Conservation (phyloP, 2,329 filamentous ascomycete species). For the Aspergillus novofumigatus region DNA sequence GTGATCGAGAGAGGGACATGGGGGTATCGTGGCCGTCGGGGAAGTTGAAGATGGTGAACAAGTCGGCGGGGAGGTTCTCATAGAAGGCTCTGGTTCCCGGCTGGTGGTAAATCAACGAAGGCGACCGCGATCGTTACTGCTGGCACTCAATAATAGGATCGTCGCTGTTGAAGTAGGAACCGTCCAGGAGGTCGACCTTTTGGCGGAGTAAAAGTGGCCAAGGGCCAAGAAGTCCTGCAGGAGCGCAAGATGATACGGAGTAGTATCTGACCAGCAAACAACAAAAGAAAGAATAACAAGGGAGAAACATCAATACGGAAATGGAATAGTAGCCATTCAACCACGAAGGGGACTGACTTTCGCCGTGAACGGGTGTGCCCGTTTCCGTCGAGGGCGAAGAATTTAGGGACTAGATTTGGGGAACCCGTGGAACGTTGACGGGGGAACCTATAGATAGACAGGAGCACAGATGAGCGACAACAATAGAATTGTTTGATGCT, state of each 20-base stretch:
- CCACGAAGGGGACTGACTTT: background rate
- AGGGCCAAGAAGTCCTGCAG: background rate
- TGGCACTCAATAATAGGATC: background rate
- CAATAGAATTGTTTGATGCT: background rate
- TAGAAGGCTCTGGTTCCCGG: background rate
- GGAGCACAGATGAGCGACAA: background rate
- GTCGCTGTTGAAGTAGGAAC: background rate
- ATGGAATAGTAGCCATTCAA: background rate
- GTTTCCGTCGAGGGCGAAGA: background rate
- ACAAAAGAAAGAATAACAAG: background rate
- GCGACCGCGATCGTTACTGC: background rate
- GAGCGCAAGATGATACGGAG: background rate
- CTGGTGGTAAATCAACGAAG: background rate
- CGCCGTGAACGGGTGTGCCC: background rate
- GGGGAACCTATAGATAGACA: background rate
- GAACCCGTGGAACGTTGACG: background rate
- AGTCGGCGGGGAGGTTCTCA: background rate
- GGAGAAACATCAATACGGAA: background rate
- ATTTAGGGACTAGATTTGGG: background rate
- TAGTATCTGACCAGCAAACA: background rate
- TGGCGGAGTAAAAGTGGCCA: background rate
- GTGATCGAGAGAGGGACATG: conserved; percentile 85
- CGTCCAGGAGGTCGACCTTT: background rate
- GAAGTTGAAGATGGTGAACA: background rate
- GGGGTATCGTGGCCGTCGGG: conserved; percentile 52